Conservation (phyloP, 148 eudicot genomes). For the Rhododendron williamsianum region DNA sequence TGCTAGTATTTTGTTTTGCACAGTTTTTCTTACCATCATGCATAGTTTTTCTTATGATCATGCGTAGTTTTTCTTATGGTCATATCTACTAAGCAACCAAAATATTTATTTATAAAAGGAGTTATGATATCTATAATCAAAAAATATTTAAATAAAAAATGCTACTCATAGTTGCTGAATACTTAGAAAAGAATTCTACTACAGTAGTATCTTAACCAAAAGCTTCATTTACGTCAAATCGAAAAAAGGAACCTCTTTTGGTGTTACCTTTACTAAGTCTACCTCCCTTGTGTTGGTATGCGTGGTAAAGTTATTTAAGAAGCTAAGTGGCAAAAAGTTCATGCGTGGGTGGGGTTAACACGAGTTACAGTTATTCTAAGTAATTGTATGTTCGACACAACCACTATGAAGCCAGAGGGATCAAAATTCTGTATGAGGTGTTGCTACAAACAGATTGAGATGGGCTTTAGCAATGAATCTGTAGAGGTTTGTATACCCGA, state of each 20-base stretch:
- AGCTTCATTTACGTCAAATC: background rate
- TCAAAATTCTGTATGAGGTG: background rate
- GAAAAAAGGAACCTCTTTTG: background rate
- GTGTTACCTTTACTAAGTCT: background rate
- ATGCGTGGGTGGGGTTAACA: background rate
- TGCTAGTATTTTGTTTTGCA: background rate
- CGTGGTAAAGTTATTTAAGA: background rate
- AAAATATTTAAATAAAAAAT: background rate
- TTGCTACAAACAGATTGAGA: background rate
- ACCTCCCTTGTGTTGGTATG: too few relatives aligned
- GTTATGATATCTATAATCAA: background rate
- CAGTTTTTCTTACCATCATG: background rate
- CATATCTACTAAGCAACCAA: background rate
- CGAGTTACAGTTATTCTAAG: background rate
- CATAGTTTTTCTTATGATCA: background rate
- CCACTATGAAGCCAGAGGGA: background rate
- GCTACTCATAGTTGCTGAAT: background rate
- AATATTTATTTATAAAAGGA: background rate
- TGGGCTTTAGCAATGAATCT: background rate
- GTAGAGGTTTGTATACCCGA: background rate
- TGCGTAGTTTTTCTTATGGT: background rate
- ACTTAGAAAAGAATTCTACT: background rate
- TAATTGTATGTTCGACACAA: background rate
- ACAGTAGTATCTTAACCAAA: background rate
- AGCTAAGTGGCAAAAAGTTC: background rate